Evolutionary conservation across 2,329 filamentous ascomycete species (phyloP).

Genomic region (Penicillium frequentans): DNA sequence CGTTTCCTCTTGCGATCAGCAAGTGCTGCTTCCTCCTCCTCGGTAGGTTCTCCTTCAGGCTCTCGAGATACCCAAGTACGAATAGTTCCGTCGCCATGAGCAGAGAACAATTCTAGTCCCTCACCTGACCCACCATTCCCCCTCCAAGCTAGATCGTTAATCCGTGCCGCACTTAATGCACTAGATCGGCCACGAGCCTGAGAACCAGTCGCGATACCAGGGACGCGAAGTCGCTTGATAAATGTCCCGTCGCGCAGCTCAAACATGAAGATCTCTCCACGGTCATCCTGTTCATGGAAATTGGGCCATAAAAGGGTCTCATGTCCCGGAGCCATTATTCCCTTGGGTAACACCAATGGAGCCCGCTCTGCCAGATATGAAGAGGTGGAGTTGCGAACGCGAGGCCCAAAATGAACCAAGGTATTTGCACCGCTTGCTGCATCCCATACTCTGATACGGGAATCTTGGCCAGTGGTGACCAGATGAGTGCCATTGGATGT

Average conservation of each 20-base stretch:
- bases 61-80: slow-evolving; percentile 70
- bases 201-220: slow-evolving; percentile 50
- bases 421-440: slow-evolving; percentile 79
- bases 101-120: slow-evolving; percentile 73
- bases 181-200: slow-evolving; percentile 40
- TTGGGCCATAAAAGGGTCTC: slow-evolving; percentile 81
- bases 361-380: slow-evolving; percentile 60
- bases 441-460: slow-evolving; percentile 85
- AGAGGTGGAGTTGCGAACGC: slow-evolving; percentile 67
- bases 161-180: slow-evolving; percentile 59
- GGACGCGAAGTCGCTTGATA: slow-evolving; percentile 68
- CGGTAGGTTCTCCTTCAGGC: slow-evolving; percentile 46
- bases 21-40: slow-evolving; percentile 52
- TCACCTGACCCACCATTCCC: slow-evolving; percentile 59
- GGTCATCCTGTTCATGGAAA: slow-evolving; percentile 64
- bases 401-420: slow-evolving; percentile 81
- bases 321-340: slow-evolving; percentile 55
- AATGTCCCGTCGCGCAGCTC: slow-evolving; percentile 76
- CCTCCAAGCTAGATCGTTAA: slow-evolving; percentile 75
- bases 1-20: slow-evolving; percentile 65
- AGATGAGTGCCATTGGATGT: slow-evolving; percentile 75
- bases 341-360: slow-evolving; percentile 64
- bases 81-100: slow-evolving; percentile 81
- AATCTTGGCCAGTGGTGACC: slow-evolving; percentile 79
- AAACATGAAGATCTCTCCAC: slow-evolving; percentile 71